These are phyloP conservation scores for Peronospora destructor DNA, from an alignment of 352 stramenopile species.

Conservation along the genomic window DNA sequence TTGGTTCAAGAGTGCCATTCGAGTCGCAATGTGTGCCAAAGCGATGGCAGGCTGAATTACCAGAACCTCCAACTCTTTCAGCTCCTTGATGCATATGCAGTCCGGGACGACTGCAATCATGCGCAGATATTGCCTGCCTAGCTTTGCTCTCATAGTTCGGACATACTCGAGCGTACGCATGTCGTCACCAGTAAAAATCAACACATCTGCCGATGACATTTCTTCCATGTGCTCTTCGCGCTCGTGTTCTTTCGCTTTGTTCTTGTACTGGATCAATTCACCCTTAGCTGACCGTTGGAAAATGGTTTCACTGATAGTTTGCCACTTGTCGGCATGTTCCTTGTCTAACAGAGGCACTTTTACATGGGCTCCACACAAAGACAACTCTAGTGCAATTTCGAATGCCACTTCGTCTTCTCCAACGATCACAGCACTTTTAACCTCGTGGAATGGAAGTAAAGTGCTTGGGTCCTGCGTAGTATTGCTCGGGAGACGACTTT, in stretches of 20 bases:
- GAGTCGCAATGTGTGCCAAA: conserved; percentile 55
- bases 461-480: conserved; percentile 29
- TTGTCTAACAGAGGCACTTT: conserved; percentile 56
- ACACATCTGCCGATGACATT: conserved; percentile 42
- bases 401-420: conserved; percentile 59
- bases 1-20: conserved; percentile 52
- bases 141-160: conserved; percentile 34
- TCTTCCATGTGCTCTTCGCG: conserved; percentile 25
- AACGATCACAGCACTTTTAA: conserved; percentile 51
- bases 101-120: conserved; percentile 54
- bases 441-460: conserved; percentile 44
- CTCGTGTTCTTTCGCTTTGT: conserved; percentile 40
- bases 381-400: conserved; percentile 54
- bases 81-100: conserved; percentile 27
- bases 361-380: conserved; percentile 53
- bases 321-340: conserved; percentile 49
- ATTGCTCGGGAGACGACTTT: conserved; percentile 16
- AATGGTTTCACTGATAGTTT: conserved; percentile 51
- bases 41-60: conserved; percentile 59
- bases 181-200: conserved; percentile 57
- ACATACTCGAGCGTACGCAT: conserved; percentile 42
- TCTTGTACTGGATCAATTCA: conserved; percentile 63
- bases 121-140: conserved; percentile 37
- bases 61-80: conserved; percentile 46
- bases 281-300: conserved; percentile 41